Evolutionary conservation across 495 filamentous ascomycete species (phyloP).

Genomic region (Cercophora scortea): DNA sequence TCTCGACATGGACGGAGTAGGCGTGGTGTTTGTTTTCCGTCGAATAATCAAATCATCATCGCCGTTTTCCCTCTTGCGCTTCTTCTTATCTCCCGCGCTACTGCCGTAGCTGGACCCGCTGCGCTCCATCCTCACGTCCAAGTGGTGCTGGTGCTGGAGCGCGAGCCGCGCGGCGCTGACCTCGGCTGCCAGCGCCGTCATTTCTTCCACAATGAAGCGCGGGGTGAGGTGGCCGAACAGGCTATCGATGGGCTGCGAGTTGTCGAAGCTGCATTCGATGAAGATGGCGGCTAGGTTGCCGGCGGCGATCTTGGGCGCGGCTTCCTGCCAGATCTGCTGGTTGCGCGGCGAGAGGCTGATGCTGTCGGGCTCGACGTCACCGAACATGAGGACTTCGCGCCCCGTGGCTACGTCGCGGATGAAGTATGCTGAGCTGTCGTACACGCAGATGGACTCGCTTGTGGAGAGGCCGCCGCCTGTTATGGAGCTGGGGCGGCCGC

Average conservation of each 20-base stretch:
- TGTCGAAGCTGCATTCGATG: conserved; percentile 91
- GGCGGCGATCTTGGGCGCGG: conserved; percentile 68
- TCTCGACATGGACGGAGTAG: background rate
- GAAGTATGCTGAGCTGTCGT: conserved; percentile 88
- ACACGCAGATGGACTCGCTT: conserved; percentile 47
- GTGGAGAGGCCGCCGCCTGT: conserved; percentile 11
- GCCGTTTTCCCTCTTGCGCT: conserved; percentile 24
- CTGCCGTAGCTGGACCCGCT: conserved; percentile 3
- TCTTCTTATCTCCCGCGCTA: conserved; percentile 29
- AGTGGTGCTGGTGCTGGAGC: conserved; percentile 6
- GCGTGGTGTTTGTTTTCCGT: background rate
- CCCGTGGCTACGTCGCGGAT: conserved; percentile 63
- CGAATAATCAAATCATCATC: background rate
- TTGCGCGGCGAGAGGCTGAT: conserved; percentile 78
- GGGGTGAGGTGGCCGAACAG: conserved; percentile 88
- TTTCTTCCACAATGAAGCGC: conserved; percentile 67
- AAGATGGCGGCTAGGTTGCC: conserved; percentile 71
- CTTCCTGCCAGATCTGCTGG: conserved; percentile 69
- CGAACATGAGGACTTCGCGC: conserved; percentile 82
- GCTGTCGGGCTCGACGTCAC: conserved; percentile 89
- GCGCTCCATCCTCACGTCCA: background rate
- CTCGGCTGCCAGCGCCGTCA: conserved; percentile 59
- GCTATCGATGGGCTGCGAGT: conserved; percentile 60
- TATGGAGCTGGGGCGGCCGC: conserved; percentile 16
- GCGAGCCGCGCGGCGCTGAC: conserved; percentile 38